These are phyloP conservation scores for Cetradonia linearis DNA, from an alignment of 495 filamentous ascomycete genomes.

Conservation along the genomic window DNA sequence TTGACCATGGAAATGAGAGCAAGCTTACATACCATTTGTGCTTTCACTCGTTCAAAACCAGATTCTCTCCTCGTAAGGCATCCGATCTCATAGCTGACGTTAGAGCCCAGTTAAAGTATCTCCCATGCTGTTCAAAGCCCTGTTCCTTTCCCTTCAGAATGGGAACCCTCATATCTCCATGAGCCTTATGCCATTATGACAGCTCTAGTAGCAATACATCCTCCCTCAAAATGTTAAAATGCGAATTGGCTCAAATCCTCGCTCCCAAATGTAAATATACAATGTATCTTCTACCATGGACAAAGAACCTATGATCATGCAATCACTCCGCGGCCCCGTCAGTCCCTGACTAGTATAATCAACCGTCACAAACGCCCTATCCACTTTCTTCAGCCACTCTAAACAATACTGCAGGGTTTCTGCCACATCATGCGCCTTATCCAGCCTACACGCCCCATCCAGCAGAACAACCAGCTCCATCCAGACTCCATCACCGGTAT, in stretches of 20 bases:
- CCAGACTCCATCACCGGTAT: conserved; percentile 79
- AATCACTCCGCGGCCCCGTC: conserved; percentile 19
- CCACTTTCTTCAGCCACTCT: conserved; percentile 22
- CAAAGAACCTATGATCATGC: not conserved
- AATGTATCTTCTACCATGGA: not conserved
- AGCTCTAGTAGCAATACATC: not conserved
- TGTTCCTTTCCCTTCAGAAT: too few relatives aligned
- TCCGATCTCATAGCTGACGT: not conserved
- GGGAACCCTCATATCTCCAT: not conserved
- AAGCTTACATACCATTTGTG: too few relatives aligned
- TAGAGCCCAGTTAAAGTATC: too few relatives aligned
- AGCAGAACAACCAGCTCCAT: conserved; percentile 77
- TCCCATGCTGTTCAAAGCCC: too few relatives aligned
- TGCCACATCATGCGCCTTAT: conserved; percentile 77
- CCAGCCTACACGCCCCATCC: conserved; percentile 61
- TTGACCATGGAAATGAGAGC: too few relatives aligned
- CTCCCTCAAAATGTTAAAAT: not conserved
- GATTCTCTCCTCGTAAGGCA: too few relatives aligned
- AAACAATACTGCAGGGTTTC: conserved; percentile 69
- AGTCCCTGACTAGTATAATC: conserved; percentile 23
- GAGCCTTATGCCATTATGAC: not conserved
- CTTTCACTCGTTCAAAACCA: too few relatives aligned
- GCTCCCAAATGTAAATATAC: not conserved
- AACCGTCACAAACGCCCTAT: conserved; percentile 23
- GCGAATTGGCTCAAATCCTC: not conserved